Evolutionary conservation across 108 stramenopile species (phyloP).

Genomic region (Skeletonema costatum): DNA sequence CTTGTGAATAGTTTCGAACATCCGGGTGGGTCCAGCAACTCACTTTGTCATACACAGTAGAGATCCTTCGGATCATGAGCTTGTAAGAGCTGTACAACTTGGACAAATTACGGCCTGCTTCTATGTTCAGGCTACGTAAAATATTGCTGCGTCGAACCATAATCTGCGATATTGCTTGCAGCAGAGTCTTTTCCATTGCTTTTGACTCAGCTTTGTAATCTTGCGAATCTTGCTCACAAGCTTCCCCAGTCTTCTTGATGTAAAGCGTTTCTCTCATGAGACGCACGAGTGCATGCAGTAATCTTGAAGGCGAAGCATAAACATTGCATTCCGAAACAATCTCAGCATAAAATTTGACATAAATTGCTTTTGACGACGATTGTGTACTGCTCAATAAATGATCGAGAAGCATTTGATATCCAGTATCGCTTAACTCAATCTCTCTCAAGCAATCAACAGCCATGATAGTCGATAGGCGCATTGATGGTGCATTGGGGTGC

Average conservation of each 20-base stretch:
- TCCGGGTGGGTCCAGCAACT: slow-evolving; percentile 25
- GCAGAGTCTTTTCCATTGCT: neutral
- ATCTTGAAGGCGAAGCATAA: slow-evolving; percentile 11
- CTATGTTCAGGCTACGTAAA: slow-evolving; percentile 11
- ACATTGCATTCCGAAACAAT: slow-evolving; percentile 38
- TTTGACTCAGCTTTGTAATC: neutral
- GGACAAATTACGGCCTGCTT: neutral
- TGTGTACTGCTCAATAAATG: neutral
- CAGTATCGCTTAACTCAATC: neutral
- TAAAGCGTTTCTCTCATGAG: slow-evolving; percentile 29
- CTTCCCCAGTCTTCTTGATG: neutral
- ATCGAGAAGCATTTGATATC: slow-evolving; percentile 10
- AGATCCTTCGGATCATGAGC: slow-evolving; percentile 11
- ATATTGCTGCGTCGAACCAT: slow-evolving; percentile 36
- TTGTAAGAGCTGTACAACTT: slow-evolving; percentile 1
- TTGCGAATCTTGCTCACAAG: neutral
- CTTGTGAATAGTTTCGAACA: neutral
- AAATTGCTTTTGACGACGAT: neutral
- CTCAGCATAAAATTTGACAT: slow-evolving; percentile 34
- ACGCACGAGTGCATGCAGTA: slow-evolving; percentile 8
- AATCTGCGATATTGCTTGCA: slow-evolving; percentile 23
- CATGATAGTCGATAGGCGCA: slow-evolving; percentile 19
- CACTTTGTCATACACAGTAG: slow-evolving; percentile 11
- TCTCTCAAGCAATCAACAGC: slow-evolving; percentile 25
- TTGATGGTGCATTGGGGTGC: slow-evolving; percentile 13